These are phyloP conservation scores for Aspergillus niger DNA, from an alignment of 2,329 filamentous ascomycete species.

Conservation along the genomic window DNA sequence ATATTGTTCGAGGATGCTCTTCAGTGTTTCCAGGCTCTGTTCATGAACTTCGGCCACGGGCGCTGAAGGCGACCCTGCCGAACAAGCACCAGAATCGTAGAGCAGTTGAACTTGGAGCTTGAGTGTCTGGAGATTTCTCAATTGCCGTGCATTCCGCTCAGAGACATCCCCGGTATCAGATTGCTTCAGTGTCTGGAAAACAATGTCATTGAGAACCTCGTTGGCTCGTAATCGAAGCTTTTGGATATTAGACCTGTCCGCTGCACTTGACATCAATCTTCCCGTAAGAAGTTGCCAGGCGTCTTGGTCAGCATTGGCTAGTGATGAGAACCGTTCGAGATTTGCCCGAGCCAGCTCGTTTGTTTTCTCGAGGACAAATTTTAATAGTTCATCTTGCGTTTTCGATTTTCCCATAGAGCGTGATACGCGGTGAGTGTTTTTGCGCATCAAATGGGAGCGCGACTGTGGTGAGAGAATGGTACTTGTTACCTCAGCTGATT, in stretches of 20 bases:
- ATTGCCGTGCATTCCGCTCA: slow-evolving; percentile 64
- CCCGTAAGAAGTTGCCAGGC: slow-evolving; percentile 73
- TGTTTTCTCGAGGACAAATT: slow-evolving; percentile 68
- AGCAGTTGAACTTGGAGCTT: slow-evolving; percentile 63
- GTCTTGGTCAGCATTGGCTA: slow-evolving; percentile 62
- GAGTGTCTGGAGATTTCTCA: slow-evolving; percentile 69
- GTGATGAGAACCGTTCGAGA: slow-evolving; percentile 70
- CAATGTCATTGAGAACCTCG: slow-evolving; percentile 58
- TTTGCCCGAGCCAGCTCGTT: slow-evolving; percentile 74
- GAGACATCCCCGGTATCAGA: slow-evolving; percentile 43
- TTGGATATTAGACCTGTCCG: slow-evolving; percentile 41
- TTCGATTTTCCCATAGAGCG: slow-evolving; percentile 43
- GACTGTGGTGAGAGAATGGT: slow-evolving; percentile 26
- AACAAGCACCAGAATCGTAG: slow-evolving; percentile 55
- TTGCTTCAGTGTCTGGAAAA: slow-evolving; percentile 47
- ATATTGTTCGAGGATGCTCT: slow-evolving; percentile 80
- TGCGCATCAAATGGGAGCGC: slow-evolving; percentile 35
- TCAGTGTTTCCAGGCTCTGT: slow-evolving; percentile 75
- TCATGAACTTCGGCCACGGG: slow-evolving; percentile 79
- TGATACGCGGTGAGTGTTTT: slow-evolving; percentile 44
- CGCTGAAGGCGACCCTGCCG: slow-evolving; percentile 60
- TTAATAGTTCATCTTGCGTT: slow-evolving; percentile 47
- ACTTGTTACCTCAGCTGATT: slow-evolving; percentile 55
- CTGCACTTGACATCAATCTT: slow-evolving; percentile 53
- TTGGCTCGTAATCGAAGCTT: slow-evolving; percentile 55